Evolutionary conservation across 2,329 filamentous ascomycete genomes (phyloP), one percentile per base, ranked within the genome.

Genomic region (Epichloe bromicola): DNA sequence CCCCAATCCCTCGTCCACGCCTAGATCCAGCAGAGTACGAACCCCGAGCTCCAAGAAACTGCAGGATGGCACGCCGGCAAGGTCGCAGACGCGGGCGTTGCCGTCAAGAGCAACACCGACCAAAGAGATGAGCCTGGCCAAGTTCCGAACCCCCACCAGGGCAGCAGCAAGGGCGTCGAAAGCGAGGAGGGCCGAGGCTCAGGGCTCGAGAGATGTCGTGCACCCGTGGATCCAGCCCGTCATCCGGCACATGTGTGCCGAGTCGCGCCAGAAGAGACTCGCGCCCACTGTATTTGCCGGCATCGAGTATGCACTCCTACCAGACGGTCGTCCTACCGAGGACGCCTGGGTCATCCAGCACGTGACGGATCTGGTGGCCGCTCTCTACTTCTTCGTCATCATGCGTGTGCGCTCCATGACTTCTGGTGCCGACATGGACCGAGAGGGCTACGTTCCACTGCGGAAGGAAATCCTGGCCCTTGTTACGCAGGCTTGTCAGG

Each of bases 221-320:
- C 80, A 82, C 0, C 67, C 70, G 6, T 94, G 86, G 86, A 72
- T 84, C n/a, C 80, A 82, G 61, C 79, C 83, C 1, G 75, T 79
- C 0, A 79, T 88, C 8, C 77, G 85, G 23, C 76, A 75, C 52
- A 65, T 94, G 11, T 69, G 85, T 63, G 74, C 74, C 39, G 74
- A 76, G 23, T 73, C 88, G 10, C 72, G 74, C 1, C 78, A 81
- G 1, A 74, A 77, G 6, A 73, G 71, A 4, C 75, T 89, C 3
- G 80, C 79, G 0, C 85, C 85, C 0, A 86, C 88, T 50, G 76
- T 94, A 0, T 78, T 87, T 46, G 83, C 86, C 0, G 88, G 86
- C 1, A 74, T 89, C 48, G 83, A 85, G 71, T 67, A 70, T 17
- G 74, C 79, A 46, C 58, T 73, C 11, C 62, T 65, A 1, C 71